Base-by-base conservation (phyloP, 2,329 filamentous ascomycete species). In the Cercospora sojina region DNA sequence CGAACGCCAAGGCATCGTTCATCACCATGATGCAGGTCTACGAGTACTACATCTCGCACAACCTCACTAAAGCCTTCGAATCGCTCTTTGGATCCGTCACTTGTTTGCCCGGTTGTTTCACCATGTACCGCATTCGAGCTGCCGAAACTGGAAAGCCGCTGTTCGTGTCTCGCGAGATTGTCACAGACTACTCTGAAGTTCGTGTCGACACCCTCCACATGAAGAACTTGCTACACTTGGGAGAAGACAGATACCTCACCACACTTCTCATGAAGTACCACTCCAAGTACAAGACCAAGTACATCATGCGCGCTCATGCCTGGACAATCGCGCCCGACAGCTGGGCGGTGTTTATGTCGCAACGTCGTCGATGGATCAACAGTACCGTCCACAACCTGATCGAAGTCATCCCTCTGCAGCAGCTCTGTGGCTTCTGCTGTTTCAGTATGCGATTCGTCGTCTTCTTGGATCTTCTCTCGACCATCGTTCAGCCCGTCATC, bases 11-110 rank as follows among this genome's bases (percentile, higher is more conserved):
- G 79, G 86, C 90, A 6, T 97, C 94, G 0, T 92, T 96, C 76
- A 88, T 96, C 72, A 99, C 95, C 60, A 98, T 98, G 94, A 99
- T 99, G 78, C 95, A 99, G 80, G 94, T 99, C 35, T 99, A 98
- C 84, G 94, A 99, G 80, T 99, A 99, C 85, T 99, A 93, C 83
- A 99, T 99, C 75, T 98, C 94, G 60, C 94, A 99, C 84, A 96
- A 98, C 78, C 82, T 99, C 73, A 90, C 91, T 73, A 98, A 99
- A 82, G 95, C 94, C 12, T 99, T 99, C 78, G 94, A 98, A 81
- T 95, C 91, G 81, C 85, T 99, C 74, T 99, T 99, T 77, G 95
- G 94, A 65, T 96, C 92, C 72, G 94, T 99, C 73, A 99, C 95
- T 59, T 99, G 95, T 86, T 84, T 99, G 77, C 95, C 95, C 25